A percentile compares a stretch with the other conserved stretches of the same genome.
Conservation (phyloP, 768 basidiomycete genomes). For the Cytidiella melzeri region DNA sequence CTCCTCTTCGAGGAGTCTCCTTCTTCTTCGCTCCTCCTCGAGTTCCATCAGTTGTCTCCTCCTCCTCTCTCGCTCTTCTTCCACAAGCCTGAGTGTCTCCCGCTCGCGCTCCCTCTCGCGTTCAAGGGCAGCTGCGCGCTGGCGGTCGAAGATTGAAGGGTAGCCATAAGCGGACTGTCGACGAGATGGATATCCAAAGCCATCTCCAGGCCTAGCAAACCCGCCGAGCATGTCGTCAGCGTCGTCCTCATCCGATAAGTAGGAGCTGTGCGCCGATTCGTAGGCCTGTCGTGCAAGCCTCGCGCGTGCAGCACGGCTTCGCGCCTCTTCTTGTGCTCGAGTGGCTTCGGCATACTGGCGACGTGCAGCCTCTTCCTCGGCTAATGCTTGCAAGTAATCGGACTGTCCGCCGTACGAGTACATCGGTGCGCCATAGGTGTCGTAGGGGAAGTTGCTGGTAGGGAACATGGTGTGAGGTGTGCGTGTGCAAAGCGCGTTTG, state of each 20-base stretch:
- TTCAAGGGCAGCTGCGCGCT: constrained; percentile 8
- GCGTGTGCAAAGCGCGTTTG: neutral
- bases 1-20: constrained; percentile 17
- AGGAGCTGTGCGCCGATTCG: constrained; percentile 18
- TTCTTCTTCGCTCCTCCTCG: constrained; percentile 12
- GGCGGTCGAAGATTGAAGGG: too few species aligned
- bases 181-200: too few species aligned
- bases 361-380: constrained; percentile 25
- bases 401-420: neutral
- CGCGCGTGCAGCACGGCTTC: constrained; percentile 23
- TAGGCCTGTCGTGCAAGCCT: constrained; percentile 18
- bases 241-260: constrained; percentile 18
- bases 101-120: constrained; percentile 10
- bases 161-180: too few species aligned
- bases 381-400: constrained; percentile 20
- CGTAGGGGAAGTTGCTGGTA: neutral
- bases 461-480: neutral
- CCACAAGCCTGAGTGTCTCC: constrained; percentile 8
- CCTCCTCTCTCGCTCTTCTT: constrained; percentile 13
- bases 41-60: constrained; percentile 16
- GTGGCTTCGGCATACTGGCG: constrained; percentile 21
- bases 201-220: too few species aligned
- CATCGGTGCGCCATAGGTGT: neutral
- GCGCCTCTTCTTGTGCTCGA: constrained; percentile 24
- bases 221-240: constrained; percentile 12